Base-by-base conservation (phyloP, 2,329 filamentous ascomycete species). In the Aspergillus caelatus region DNA sequence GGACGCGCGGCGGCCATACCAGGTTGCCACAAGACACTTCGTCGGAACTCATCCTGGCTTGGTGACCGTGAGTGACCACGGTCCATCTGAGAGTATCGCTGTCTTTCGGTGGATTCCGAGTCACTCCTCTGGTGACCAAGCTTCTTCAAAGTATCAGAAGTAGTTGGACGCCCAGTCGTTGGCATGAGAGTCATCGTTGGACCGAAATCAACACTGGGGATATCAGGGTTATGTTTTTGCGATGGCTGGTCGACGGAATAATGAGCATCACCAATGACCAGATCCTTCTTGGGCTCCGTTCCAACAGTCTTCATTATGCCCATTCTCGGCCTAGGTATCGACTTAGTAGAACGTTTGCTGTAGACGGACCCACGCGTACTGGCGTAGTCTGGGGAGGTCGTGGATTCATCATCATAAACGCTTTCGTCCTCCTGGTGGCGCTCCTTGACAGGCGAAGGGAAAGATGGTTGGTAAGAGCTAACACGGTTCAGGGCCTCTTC, bases 201-300 rank as follows among this genome's bases (percentile, higher is more conserved):
- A 0, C 94, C 94, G 78, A 97, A 97, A 75, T 97, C 89, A 66
- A 97, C 86, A 5, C 85, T 80, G 1, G 92, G 92, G 64, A 96
- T 88, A 62, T 87, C 84, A 28, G 86, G 82, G 16, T 81, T 80
- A 43, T 74, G 67, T 36, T 65, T 71, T 72, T 26, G 67, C 53
- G 21, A 74, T 11, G 59, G 67, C 43, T 78, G 73, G 48, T 77
- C 74, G 53, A 77, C 70, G 55, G 74, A 70, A 67, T 82, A 83
- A 63, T 74, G 80, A 64, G 77, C 77, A 72, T 84, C 83, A 19
- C 82, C 81, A 60, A 82, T 81, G 55, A 79, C 80, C 65, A 81
- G 71, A 41, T 78, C 76, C 48, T 77, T 79, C 63, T 73, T 74
- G n/a, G 80, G 70, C 41, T 80, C 80, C 8, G 81, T 79, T 48